Percentiles rank a stretch among this genome's conserved stretches.
Evolutionary conservation across 768 basidiomycete species (phyloP).

Genomic region (Tulasnella sp.): DNA sequence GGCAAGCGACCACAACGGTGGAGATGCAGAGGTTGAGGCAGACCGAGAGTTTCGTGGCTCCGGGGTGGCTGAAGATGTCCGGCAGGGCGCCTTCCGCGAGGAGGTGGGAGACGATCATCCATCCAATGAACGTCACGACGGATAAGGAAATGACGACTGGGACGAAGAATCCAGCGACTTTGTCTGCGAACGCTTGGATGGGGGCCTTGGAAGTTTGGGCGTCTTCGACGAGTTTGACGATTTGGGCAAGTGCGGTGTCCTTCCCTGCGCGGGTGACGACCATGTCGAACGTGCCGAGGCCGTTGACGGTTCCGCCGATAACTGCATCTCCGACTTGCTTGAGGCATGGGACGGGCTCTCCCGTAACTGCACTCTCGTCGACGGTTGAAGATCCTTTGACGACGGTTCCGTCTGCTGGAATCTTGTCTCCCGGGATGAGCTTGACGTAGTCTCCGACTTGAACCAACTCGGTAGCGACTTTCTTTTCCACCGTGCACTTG

Average conservation of each 20-base stretch:
- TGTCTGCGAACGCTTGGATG: constrained; percentile 95
- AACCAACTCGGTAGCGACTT: constrained; percentile 88
- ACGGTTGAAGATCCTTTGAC: constrained; percentile 78
- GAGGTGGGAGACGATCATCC: constrained; percentile 70
- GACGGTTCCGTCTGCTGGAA: constrained; percentile 93
- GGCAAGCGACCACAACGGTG: constrained; percentile 96
- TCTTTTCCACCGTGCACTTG: constrained; percentile 76
- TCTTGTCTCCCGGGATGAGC: constrained; percentile 92
- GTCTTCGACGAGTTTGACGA: constrained; percentile 94
- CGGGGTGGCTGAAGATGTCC: constrained; percentile 76
- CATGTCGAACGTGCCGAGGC: constrained; percentile 96
- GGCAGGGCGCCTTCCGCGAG: constrained; percentile 61
- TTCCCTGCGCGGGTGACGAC: constrained; percentile 90
- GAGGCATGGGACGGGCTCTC: constrained; percentile 82
- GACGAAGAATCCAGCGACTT: constrained; percentile 91
- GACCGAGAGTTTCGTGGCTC: constrained; percentile 79
- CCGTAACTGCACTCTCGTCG: constrained; percentile 95
- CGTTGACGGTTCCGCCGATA: constrained; percentile 96
- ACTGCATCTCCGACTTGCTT: constrained; percentile 82
- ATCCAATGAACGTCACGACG: constrained; percentile 70
- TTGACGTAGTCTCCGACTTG: constrained; percentile 92
- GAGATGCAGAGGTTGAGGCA: constrained; percentile 97
- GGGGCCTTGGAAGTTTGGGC: constrained; percentile 98
- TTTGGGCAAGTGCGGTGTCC: constrained; percentile 93
- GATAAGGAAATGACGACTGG: constrained; percentile 84